Conservation (phyloP, 2,329 filamentous ascomycete genomes). For the Lomentospora prolificans region DNA sequence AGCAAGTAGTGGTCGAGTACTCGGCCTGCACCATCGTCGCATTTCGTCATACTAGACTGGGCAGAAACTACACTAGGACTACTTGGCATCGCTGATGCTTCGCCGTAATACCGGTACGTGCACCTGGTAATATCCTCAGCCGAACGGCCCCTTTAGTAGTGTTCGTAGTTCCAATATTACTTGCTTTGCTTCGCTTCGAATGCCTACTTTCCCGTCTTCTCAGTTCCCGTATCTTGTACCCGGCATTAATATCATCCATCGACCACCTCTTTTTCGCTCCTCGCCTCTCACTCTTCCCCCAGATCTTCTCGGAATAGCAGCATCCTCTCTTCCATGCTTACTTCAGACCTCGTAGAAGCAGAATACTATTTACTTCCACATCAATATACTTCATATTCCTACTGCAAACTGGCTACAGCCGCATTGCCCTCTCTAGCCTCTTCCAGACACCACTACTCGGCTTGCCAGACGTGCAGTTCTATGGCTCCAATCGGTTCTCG, state of each 20-base stretch:
- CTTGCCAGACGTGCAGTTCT: background rate
- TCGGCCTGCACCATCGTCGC: background rate
- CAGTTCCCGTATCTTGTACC: background rate
- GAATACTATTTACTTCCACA: background rate
- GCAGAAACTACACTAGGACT: background rate
- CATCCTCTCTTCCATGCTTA: background rate
- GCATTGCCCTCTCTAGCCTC: background rate
- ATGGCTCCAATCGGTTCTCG: conserved; percentile 6
- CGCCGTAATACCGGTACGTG: background rate
- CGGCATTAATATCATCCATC: background rate
- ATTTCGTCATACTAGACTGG: background rate
- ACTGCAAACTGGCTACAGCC: background rate
- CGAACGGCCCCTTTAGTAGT: background rate
- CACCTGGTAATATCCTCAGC: background rate
- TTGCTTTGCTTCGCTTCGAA: background rate
- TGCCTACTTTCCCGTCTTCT: background rate
- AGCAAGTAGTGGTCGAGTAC: background rate
- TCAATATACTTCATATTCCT: background rate
- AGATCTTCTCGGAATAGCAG: background rate
- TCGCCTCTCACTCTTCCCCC: background rate
- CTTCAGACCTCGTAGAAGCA: background rate
- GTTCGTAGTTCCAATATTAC: too few relatives aligned
- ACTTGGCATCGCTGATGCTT: background rate
- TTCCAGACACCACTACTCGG: background rate
- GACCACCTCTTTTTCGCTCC: background rate